A percentile compares a stretch with the other conserved stretches of the same genome.
phyloP scores from a whole-genome alignment of 2,329 filamentous ascomycete species.

The Cladosporium velox region DNA sequence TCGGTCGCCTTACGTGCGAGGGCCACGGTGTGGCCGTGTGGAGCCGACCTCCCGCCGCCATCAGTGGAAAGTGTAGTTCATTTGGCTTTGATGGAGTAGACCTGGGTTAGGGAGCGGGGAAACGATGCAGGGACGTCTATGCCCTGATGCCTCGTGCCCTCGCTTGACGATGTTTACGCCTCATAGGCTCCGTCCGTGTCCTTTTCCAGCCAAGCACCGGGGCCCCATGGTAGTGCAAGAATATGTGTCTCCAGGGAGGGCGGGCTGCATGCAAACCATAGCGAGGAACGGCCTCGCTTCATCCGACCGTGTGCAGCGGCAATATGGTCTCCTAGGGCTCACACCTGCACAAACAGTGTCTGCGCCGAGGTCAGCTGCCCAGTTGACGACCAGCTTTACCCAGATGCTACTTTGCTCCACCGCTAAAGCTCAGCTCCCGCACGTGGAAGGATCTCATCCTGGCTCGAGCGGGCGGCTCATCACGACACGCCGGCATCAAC shows the following conservation, averaged over 20 bases:
- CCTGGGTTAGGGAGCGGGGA: conserved; percentile 17
- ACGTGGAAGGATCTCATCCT: conserved; percentile 2
- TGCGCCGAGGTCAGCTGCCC: conserved; percentile 12
- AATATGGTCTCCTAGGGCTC: conserved; percentile 10
- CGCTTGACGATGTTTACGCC: conserved; percentile 13
- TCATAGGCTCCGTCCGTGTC: not conserved
- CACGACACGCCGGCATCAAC: conserved; percentile 5
- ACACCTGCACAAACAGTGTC: not conserved
- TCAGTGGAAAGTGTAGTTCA: conserved; percentile 15
- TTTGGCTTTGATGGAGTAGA: conserved; percentile 14
- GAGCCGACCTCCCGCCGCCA: conserved; percentile 15
- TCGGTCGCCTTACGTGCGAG: conserved; percentile 14
- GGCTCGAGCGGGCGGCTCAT: conserved; percentile 17
- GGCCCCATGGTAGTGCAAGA: conserved; percentile 4
- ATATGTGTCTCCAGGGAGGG: not conserved
- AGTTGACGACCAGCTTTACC: conserved; percentile 6
- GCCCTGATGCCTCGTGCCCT: conserved; percentile 13
- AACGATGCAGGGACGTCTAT: conserved; percentile 13
- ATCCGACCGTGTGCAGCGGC: not conserved
- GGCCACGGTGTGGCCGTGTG: conserved; percentile 16
- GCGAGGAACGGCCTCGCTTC: conserved; percentile 1
- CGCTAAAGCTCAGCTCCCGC: conserved; percentile 4
- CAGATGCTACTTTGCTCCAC: conserved; percentile 15
- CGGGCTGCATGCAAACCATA: not conserved
- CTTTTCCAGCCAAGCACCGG: conserved; percentile 8